Evolutionary conservation across 2,329 filamentous ascomycete genomes (phyloP).

Genomic region (Leptographium wingfieldii): DNA sequence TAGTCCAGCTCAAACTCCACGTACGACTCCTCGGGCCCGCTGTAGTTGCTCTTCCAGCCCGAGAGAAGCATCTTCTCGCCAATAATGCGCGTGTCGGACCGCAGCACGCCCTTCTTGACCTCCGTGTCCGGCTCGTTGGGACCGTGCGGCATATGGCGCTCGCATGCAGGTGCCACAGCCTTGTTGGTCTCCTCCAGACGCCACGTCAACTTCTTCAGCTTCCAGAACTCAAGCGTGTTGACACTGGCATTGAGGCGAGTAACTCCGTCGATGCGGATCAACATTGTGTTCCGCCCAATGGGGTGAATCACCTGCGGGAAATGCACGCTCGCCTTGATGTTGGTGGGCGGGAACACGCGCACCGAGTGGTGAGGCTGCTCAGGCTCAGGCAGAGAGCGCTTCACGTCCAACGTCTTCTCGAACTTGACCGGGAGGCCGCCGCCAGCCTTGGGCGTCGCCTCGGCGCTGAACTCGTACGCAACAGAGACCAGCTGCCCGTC

Average conservation of each 20-base stretch:
- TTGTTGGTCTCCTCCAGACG: constrained; percentile 79
- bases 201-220: constrained; percentile 84
- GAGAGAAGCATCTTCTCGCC: constrained; percentile 70
- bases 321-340: constrained; percentile 75
- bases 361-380: constrained; percentile 78
- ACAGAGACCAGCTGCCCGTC: constrained; percentile 61
- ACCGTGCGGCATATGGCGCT: constrained; percentile 52
- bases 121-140: constrained; percentile 30
- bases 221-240: constrained; percentile 69
- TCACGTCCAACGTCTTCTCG: constrained; percentile 56
- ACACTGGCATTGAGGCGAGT: constrained; percentile 55
- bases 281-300: constrained; percentile 66
- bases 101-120: constrained; percentile 53
- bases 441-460: constrained; percentile 47
- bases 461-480: constrained; percentile 65
- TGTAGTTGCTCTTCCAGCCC: constrained; percentile 75
- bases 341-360: constrained; percentile 91
- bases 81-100: constrained; percentile 64
- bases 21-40: constrained; percentile 35
- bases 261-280: constrained; percentile 76
- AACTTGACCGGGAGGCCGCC: constrained; percentile 40
- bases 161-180: constrained; percentile 66
- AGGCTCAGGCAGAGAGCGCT: constrained; percentile 61
- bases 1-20: constrained; percentile 78
- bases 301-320: constrained; percentile 77